phyloP scores from a whole-genome alignment of 2,329 filamentous ascomycete genomes.

The Claviceps humidiphila region DNA sequence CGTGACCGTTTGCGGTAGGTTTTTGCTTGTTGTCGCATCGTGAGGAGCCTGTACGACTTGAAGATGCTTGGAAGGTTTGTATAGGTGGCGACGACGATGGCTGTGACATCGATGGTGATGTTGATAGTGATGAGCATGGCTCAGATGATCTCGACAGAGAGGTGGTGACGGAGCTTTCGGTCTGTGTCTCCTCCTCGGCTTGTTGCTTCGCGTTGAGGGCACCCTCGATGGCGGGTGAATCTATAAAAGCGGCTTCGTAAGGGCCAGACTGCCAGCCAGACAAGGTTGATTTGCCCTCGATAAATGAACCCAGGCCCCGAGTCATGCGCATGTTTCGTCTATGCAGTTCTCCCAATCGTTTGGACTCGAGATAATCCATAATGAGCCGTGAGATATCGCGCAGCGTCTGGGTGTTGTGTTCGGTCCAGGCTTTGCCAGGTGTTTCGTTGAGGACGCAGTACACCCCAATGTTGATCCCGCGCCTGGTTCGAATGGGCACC shows the following conservation, averaged over 20 bases:
- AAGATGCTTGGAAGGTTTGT: background rate
- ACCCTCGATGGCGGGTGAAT: constrained; percentile 7
- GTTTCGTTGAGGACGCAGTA: constrained; percentile 17
- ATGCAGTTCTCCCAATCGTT: constrained; percentile 13
- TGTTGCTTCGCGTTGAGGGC: constrained; percentile 7
- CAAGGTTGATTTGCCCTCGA: constrained; percentile 20
- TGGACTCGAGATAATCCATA: constrained; percentile 23
- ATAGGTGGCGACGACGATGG: background rate
- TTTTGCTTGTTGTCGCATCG: background rate
- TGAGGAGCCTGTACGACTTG: background rate
- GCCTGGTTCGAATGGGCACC: constrained; percentile 25
- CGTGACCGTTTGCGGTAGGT: background rate
- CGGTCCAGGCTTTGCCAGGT: constrained; percentile 11
- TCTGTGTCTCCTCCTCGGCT: background rate
- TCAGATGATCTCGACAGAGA: too few species aligned
- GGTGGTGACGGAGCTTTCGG: background rate
- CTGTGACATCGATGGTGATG: background rate
- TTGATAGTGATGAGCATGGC: background rate
- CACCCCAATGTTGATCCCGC: constrained; percentile 29
- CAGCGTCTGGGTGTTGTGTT: constrained; percentile 14
- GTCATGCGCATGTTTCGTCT: constrained; percentile 23
- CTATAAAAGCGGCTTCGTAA: constrained; percentile 1
- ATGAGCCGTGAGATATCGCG: constrained; percentile 18
- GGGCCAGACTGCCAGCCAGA: constrained; percentile 12
- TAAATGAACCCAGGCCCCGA: constrained; percentile 21